Percentiles rank a stretch among this genome's conserved stretches.
These are phyloP conservation scores for Pichia exigua DNA, from an alignment of 805 yeast species.

Conservation along the genomic window DNA sequence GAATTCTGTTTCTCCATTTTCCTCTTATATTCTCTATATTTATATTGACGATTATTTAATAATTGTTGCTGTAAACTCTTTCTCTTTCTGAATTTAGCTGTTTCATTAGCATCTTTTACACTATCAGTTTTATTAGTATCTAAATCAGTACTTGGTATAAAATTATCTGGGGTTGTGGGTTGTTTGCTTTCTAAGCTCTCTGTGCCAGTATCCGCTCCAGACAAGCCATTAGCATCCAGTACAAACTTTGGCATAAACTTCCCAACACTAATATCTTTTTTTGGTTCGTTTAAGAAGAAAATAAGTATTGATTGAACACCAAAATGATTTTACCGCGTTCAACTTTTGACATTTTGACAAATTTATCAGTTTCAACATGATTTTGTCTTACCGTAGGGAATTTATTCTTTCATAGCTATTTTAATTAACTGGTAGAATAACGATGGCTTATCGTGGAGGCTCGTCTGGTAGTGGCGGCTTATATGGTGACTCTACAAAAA, in stretches of 20 bases:
- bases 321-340: neutral
- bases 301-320: neutral
- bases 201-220: neutral
- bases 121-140: neutral
- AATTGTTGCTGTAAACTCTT: slow-evolving; percentile 37
- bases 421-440: neutral
- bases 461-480: neutral
- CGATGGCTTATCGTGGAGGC: slow-evolving; percentile 5
- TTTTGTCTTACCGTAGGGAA: neutral
- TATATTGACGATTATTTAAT: slow-evolving; percentile 28
- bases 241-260: neutral
- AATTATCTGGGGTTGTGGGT: neutral
- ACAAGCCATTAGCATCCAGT: neutral
- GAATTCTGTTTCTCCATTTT: slow-evolving; percentile 33
- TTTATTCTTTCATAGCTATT: neutral
- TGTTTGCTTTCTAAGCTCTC: slow-evolving; percentile 9
- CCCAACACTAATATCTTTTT: neutral
- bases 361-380: neutral
- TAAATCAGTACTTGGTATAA: neutral
- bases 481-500: neutral
- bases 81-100: slow-evolving; percentile 15
- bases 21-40: slow-evolving; percentile 24
- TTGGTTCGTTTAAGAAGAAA: neutral
- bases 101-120: neutral
- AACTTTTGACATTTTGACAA: neutral